Percentiles rank a stretch among this genome's conserved stretches.
Conservation (phyloP, 495 filamentous ascomycete genomes). For the Filosporella fistucella region DNA sequence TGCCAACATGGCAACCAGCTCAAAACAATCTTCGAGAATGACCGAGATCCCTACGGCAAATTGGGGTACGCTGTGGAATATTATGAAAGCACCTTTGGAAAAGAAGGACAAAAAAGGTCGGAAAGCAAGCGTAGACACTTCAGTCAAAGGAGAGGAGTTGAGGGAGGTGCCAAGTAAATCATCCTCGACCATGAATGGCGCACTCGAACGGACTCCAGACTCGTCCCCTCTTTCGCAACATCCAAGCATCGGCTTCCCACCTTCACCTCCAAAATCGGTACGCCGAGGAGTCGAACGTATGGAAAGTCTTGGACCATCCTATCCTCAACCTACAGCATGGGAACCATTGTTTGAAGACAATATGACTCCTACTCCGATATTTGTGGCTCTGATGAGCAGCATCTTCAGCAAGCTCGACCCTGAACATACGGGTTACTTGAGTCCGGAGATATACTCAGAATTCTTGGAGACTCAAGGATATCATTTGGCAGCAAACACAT, state of each 20-base stretch:
- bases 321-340: slow-evolving; percentile 6
- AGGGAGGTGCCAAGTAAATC: not conserved
- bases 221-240: no score
- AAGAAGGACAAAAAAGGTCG: slow-evolving; percentile 7
- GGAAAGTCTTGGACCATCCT: slow-evolving; percentile 4
- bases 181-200: not conserved
- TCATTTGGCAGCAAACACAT: not conserved
- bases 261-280: slow-evolving; percentile 5
- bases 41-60: slow-evolving; percentile 12
- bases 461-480: slow-evolving; percentile 14
- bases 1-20: not conserved
- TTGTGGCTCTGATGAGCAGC: slow-evolving; percentile 14
- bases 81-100: slow-evolving; percentile 9
- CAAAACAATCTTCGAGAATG: not conserved
- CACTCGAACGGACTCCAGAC: not conserved
- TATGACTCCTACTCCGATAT: slow-evolving; percentile 8
- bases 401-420: slow-evolving; percentile 13
- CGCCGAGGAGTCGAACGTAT: not conserved
- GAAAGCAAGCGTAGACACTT: not conserved
- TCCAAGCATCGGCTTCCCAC: slow-evolving; percentile 7
- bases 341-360: slow-evolving; percentile 5
- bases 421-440: slow-evolving; percentile 6
- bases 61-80: slow-evolving; percentile 12
- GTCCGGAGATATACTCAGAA: slow-evolving; percentile 6
- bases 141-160: not conserved